phyloP scores from a whole-genome alignment of 257 asterid genomes.

The Solanum virginianum region DNA sequence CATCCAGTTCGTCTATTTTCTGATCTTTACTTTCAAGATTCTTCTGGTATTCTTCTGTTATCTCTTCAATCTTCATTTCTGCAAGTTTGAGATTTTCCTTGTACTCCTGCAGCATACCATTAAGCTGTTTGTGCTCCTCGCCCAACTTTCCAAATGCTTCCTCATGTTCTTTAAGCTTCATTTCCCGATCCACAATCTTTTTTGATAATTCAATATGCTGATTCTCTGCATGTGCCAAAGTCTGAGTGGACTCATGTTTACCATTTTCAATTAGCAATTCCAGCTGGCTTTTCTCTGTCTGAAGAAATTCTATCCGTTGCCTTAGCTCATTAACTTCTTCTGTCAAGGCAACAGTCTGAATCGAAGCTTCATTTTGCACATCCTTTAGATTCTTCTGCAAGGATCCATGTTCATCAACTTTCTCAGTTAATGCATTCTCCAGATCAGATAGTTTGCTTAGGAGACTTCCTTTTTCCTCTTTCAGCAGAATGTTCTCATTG shows the following conservation, averaged over 20 bases:
- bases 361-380: slow-evolving; percentile 33
- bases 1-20: slow-evolving; percentile 48
- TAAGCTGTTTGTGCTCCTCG: slow-evolving; percentile 36
- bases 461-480: not conserved
- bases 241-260: slow-evolving; percentile 28
- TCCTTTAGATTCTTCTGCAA: slow-evolving; percentile 40
- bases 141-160: slow-evolving; percentile 30
- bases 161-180: slow-evolving; percentile 40
- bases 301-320: slow-evolving; percentile 33
- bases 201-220: slow-evolving; percentile 30
- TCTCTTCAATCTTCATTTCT: slow-evolving; percentile 44
- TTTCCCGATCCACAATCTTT: slow-evolving; percentile 36
- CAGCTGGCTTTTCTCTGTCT: slow-evolving; percentile 37
- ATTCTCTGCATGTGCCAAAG: slow-evolving; percentile 28
- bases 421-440: slow-evolving; percentile 26
- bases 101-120: slow-evolving; percentile 22
- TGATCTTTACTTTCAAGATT: slow-evolving; percentile 26
- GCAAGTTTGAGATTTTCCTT: slow-evolving; percentile 39
- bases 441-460: slow-evolving; percentile 21
- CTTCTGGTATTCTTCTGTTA: slow-evolving; percentile 29
- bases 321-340: slow-evolving; percentile 29
- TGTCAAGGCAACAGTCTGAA: slow-evolving; percentile 19
- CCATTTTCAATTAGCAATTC: slow-evolving; percentile 35
- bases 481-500: slow-evolving; percentile 12
- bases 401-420: slow-evolving; percentile 24